Base-by-base conservation (phyloP, 192 early-diverging fungal genomes). In the Mycoemilia scoparia region DNA sequence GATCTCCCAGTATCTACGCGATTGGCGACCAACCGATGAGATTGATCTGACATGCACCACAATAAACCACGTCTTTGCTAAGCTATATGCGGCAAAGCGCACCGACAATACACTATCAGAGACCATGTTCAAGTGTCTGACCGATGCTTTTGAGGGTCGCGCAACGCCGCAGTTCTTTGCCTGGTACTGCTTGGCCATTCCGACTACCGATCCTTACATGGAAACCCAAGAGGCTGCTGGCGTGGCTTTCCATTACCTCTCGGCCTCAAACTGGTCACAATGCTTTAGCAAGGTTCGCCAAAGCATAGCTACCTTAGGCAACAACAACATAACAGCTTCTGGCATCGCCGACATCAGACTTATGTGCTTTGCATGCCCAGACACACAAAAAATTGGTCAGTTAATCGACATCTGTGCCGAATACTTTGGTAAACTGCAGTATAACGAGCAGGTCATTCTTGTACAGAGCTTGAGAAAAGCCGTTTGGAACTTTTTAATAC, bases 401-500 rank as follows among this genome's bases (percentile, higher is more conserved):
- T 54, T 84, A 11, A 46, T 84, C 13, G 63, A 71, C 15, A 51
- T 54, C 7, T 50, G 60, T 29, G 34, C 41, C 30, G 55, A 57
- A 3, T 49, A 51, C 11, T 62, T 67, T 21, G 24, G 45, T 13
- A 54, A 60, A n/a, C 60, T 84, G 34, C 79, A 76, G 39, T 58
- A 67, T 5, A 52, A 68, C 3, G 74, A 79, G 3, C 87, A 88
- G 36, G 66, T 77, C 10, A 57, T 75, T n/a, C 57, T 78, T 44
- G 77, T 82, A 0, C 62, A 77, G 7, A 68, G 78, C 9, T 61
- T 91, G 34, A 71, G 84, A 13, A 73, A 76, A 17, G 73, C 71
- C 4, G 84, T 96, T 40, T 92, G 87, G 88, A 77, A 78, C 53
- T 96, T 86, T 74, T 89, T 96, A 23, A 75, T 84, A 35, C 69